Evolutionary conservation across 148 eudicot genomes (phyloP).

Genomic region (Nyssa sinensis): DNA sequence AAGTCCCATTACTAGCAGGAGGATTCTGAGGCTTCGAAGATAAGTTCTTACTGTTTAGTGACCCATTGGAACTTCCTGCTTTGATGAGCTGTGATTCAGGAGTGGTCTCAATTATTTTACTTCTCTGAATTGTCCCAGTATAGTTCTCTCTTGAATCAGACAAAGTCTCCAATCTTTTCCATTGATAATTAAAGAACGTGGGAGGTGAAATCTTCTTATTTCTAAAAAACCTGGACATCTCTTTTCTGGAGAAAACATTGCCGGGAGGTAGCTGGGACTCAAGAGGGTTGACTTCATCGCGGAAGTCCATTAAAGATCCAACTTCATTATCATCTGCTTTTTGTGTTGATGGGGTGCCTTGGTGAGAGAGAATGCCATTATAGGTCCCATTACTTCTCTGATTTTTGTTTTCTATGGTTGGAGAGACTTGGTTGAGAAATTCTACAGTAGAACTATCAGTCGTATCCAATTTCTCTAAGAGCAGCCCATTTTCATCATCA

Average conservation of each 20-base stretch:
- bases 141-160: slow-evolving; percentile 29
- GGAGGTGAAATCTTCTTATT: slow-evolving; percentile 57
- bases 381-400: slow-evolving; percentile 31
- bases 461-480: slow-evolving; percentile 9
- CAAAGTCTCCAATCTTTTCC: slow-evolving; percentile 36
- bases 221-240: slow-evolving; percentile 64
- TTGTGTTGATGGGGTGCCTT: slow-evolving; percentile 10
- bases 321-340: slow-evolving; percentile 8
- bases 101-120: slow-evolving; percentile 28
- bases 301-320: slow-evolving; percentile 14
- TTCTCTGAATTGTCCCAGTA: slow-evolving; percentile 23
- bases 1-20: slow-evolving; percentile 26
- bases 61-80: slow-evolving; percentile 38
- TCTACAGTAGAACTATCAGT: slow-evolving; percentile 18
- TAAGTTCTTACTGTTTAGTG: slow-evolving; percentile 29
- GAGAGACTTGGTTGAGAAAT: slow-evolving; percentile 19
- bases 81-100: slow-evolving; percentile 17
- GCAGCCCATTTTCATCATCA: slow-evolving; percentile 28
- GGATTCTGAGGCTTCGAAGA: slow-evolving; percentile 23
- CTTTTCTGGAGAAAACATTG: slow-evolving; percentile 67
- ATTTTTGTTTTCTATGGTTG: slow-evolving; percentile 23
- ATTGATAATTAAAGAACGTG: slow-evolving; percentile 33
- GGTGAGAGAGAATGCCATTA: slow-evolving; percentile 16
- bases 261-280: slow-evolving; percentile 74
- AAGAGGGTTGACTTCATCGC: slow-evolving; percentile 53